Evolutionary conservation across 768 basidiomycete species (phyloP).

Genomic region (Phylloporus rhodoxanthus): DNA sequence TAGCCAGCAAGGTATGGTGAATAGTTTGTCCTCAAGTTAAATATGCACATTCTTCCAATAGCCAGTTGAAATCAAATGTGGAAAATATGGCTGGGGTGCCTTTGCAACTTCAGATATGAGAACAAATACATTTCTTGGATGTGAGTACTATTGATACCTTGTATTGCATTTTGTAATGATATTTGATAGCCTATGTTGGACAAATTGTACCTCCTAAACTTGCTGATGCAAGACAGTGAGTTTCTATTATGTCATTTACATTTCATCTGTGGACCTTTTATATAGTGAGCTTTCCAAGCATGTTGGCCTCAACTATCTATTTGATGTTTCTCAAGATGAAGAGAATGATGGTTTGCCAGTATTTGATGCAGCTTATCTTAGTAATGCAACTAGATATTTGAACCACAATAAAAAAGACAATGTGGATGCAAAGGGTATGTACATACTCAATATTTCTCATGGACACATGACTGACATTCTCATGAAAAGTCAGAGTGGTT

Average conservation of each 20-base stretch:
- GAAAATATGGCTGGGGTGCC: slow-evolving; percentile 41
- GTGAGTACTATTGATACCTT: slow-evolving; percentile 10
- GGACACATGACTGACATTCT: not conserved
- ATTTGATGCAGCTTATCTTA: slow-evolving; percentile 37
- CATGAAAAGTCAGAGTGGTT: slow-evolving; percentile 23
- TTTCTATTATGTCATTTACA: not conserved
- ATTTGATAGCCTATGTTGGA: slow-evolving; percentile 38
- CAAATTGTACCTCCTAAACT: slow-evolving; percentile 8
- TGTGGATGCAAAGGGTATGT: slow-evolving; percentile 27
- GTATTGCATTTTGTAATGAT: not conserved
- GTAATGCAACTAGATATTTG: slow-evolving; percentile 42
- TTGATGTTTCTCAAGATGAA: slow-evolving; percentile 13
- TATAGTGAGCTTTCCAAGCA: slow-evolving; percentile 12
- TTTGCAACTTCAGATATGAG: slow-evolving; percentile 33
- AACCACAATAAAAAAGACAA: slow-evolving; percentile 30
- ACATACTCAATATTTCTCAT: not conserved
- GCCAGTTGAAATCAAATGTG: slow-evolving; percentile 33
- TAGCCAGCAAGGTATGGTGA: slow-evolving; percentile 16
- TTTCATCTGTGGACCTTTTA: not conserved
- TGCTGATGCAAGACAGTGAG: slow-evolving; percentile 13
- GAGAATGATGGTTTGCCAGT: not conserved
- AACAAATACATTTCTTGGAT: slow-evolving; percentile 28
- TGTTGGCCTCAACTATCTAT: slow-evolving; percentile 32
- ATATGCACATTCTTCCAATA: slow-evolving; percentile 11
- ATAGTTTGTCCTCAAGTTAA: not conserved